These are phyloP conservation scores for Diospyros lotus DNA, from an alignment of 148 eudicot species.

Conservation along the genomic window DNA sequence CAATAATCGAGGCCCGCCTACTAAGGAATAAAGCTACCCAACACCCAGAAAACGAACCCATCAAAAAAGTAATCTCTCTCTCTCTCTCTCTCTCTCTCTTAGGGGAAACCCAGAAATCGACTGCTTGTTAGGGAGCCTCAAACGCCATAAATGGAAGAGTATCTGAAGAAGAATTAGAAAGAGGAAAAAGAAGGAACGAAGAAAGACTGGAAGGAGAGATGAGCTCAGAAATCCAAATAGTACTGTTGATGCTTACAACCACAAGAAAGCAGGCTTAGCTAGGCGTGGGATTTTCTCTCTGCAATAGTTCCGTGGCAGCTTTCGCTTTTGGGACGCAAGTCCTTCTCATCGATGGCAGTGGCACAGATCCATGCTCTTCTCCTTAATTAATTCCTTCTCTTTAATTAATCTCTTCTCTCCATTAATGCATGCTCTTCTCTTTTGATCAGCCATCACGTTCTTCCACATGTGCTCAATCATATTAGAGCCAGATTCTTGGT, in stretches of 20 bases:
- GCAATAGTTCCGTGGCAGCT: conserved; percentile 2
- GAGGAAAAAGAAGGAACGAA: not conserved
- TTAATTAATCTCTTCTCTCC: not conserved
- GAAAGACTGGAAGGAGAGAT: not conserved
- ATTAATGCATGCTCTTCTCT: not conserved
- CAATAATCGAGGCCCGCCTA: conserved; percentile 8
- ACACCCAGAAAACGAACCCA: not conserved
- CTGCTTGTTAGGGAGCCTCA: too few relatives aligned
- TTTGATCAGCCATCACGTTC: not conserved
- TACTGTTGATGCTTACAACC: not conserved
- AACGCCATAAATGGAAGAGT: not conserved
- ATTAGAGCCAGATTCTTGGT: not conserved
- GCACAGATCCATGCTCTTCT: too few relatives aligned
- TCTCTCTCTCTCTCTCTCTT: not conserved
- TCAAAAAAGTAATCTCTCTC: not conserved
- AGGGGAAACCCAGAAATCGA: not conserved
- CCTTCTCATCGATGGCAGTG: too few relatives aligned
- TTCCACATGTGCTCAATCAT: not conserved
- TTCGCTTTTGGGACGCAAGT: not conserved
- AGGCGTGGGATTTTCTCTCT: too few relatives aligned
- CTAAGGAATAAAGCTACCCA: conserved; percentile 6
- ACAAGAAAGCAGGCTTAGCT: not conserved
- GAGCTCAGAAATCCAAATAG: not conserved
- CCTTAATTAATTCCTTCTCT: not conserved
- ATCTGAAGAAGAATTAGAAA: conserved; percentile 10